phyloP scores from a whole-genome alignment of 306 rosid genomes.

The Purshia tridentata region DNA sequence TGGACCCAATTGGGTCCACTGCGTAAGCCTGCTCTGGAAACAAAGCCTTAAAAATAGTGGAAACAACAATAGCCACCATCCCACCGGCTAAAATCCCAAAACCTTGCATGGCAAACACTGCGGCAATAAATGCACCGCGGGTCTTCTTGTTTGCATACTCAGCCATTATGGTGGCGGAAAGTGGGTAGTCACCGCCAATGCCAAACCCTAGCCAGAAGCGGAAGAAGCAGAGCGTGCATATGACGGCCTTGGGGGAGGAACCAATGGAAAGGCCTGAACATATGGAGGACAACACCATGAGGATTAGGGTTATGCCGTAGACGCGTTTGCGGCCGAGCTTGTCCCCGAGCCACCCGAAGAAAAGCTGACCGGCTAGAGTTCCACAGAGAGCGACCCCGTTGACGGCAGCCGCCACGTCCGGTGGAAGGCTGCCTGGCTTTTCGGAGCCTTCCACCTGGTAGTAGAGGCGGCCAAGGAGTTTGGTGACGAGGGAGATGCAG shows the following conservation, averaged over 20 bases:
- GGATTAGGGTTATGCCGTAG: slow-evolving; percentile 44
- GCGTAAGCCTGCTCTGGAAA: slow-evolving; percentile 25
- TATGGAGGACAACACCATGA: slow-evolving; percentile 43
- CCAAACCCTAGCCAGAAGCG: slow-evolving; percentile 55
- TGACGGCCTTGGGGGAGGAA: slow-evolving; percentile 21
- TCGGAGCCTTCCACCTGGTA: slow-evolving; percentile 26
- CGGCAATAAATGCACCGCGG: slow-evolving; percentile 59
- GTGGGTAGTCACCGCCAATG: slow-evolving; percentile 59
- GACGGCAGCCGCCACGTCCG: slow-evolving; percentile 37
- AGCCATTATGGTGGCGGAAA: slow-evolving; percentile 77
- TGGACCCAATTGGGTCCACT: slow-evolving; percentile 26
- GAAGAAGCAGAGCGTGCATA: slow-evolving; percentile 47
- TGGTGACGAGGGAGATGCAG: slow-evolving; percentile 51
- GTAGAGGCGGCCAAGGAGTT: slow-evolving; percentile 48
- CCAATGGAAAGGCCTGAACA: slow-evolving; percentile 50
- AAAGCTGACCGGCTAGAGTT: slow-evolving; percentile 36
- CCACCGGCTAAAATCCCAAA: slow-evolving; percentile 65
- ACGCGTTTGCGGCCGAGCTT: slow-evolving; percentile 46
- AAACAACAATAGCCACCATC: slow-evolving; percentile 46
- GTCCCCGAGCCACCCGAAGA: slow-evolving; percentile 52
- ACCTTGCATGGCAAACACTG: slow-evolving; percentile 78
- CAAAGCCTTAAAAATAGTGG: slow-evolving; percentile 22
- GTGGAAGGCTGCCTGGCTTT: slow-evolving; percentile 45
- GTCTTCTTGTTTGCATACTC: slow-evolving; percentile 56
- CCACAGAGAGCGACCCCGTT: slow-evolving; percentile 51